Evolutionary conservation across 2,329 filamentous ascomycete genomes (phyloP), one percentile per base, ranked within the genome.

Genomic region (Alternaria brassicicola): DNA sequence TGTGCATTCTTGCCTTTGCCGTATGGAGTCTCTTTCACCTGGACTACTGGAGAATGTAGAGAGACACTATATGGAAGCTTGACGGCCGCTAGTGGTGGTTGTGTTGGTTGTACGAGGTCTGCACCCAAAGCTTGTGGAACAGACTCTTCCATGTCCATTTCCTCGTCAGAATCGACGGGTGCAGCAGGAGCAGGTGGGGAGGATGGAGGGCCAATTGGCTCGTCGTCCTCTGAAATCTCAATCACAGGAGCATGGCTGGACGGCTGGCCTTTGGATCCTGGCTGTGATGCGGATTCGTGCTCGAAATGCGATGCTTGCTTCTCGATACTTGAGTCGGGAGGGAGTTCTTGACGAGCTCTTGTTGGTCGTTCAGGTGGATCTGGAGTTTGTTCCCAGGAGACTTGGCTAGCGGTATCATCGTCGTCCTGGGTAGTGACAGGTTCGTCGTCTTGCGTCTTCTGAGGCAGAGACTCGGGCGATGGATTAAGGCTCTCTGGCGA

Each of bases 1-100:
- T 58, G 60, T 10, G 59, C 56, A 31, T 36, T 36, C 33, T 65
- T 72, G 28, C 55, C 38, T 54, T 71, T 72, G 2, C 54, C 23
- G 41, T 69, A 61, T 2, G 72, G 73, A 1, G 74, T 77, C 43
- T 76, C 71, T 33, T 70, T 67, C 0, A 76, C 73, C 19, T 70
- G 71, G 2, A 76, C 62, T 6, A 66, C 52, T 4, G 50, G 55
- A 21, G 52, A 39, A 0, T 26, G 54, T 6, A 53, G 21, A 19
- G 52, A 41, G 8, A 3, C 39, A 31, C 31, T 31, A 17, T n/a
- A 19, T 17, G 31, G 21, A n/a, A 15, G 41, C 1, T 17, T 41
- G 2, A 25, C 12, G n/a, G 21, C 42, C 3, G 36, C 25, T 21
- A 9, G 23, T 30, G 38, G 30, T n/a, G 30, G 8, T 8, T 15